Evolutionary conservation across 1,284 basidiomycete species (phyloP), one percentile per base, ranked within the genome.

Genomic region (Athelia psychrophila): DNA sequence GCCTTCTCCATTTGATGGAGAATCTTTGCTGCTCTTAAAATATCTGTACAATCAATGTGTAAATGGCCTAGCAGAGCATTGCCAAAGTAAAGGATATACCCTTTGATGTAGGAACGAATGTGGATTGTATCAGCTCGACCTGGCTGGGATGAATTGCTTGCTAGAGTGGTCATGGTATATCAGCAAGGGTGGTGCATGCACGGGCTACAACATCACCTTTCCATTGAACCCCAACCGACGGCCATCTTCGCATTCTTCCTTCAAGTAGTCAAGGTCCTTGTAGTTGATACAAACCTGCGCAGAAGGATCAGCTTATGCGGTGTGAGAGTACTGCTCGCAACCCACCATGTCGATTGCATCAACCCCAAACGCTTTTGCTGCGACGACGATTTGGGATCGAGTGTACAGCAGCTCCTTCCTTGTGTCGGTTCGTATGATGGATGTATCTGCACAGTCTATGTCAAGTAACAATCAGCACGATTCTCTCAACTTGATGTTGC

Each of bases 81-180:
- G 59, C 25, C n/a, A 25, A 12, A 32, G 47, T 18, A 47, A 27
- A 35, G 48, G 44, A 60, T 69, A 51, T 56, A 86, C 93, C 92
- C 68, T 83, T 71, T 18, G 77, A 68, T 0, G 82, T 84, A 0
- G 95, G 95, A 0, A 91, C 81, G 65, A 91, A 98, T 0, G 86
- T 86, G 3, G 77, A 70, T 58, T 95, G 91, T 36, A 96, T 93
- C 4, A 79, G 74, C 20, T 82, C 80, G 3, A 97, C 83, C 68
- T 98, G 95, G 13, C 74, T 75, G 0, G 95, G 95, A 69, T 98
- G 95, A 49, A 98, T 96, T 1, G 91, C 93, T 91, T 97, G 95
- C 89, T 94, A 60, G 19, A 57, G 20, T 30, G n/a, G 38, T 42
- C 8, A 42, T 6, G 16, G 38, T n/a, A n/a, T n/a, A n/a, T n/a